phyloP scores from a whole-genome alignment of 371 early-diverging fungal species.

The Amoeboaphelidium occidentale region DNA sequence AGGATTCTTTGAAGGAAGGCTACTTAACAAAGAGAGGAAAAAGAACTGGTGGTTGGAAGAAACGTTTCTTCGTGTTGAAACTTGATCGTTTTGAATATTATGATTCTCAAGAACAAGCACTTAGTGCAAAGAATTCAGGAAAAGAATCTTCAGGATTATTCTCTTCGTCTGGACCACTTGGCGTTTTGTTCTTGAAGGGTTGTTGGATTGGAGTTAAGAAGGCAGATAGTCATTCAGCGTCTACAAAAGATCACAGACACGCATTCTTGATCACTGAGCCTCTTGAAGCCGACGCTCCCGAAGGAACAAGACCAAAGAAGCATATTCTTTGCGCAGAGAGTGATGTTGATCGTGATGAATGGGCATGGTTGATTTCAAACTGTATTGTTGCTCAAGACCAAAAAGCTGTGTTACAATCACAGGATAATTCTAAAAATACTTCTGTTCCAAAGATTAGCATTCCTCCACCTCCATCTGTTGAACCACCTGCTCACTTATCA shows the following conservation, averaged over 20 bases:
- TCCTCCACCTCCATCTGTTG: too few species aligned
- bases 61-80: constrained; percentile 39
- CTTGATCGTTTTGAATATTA: constrained; percentile 38
- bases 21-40: constrained; percentile 55
- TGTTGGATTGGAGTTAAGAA: too few species aligned
- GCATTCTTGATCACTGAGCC: not conserved
- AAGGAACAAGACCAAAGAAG: constrained; percentile 13
- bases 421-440: too few species aligned
- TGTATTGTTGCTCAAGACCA: too few species aligned
- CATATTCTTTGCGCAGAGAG: constrained; percentile 67
- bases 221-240: too few species aligned
- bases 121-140: not conserved
- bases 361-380: constrained; percentile 25
- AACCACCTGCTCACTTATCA: too few species aligned
- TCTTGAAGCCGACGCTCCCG: not conserved
- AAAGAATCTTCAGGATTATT: too few species aligned
- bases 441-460: too few species aligned
- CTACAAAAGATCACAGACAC: constrained; percentile 4
- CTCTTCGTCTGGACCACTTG: constrained; percentile 9
- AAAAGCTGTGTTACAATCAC: too few species aligned
- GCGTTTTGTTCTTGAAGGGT: too few species aligned
- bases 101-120: constrained; percentile 12
- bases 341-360: constrained; percentile 57
- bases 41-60: constrained; percentile 63
- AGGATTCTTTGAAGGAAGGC: constrained; percentile 31